Conservation (phyloP, 2,329 filamentous ascomycete genomes). For the Didymella glomerata region DNA sequence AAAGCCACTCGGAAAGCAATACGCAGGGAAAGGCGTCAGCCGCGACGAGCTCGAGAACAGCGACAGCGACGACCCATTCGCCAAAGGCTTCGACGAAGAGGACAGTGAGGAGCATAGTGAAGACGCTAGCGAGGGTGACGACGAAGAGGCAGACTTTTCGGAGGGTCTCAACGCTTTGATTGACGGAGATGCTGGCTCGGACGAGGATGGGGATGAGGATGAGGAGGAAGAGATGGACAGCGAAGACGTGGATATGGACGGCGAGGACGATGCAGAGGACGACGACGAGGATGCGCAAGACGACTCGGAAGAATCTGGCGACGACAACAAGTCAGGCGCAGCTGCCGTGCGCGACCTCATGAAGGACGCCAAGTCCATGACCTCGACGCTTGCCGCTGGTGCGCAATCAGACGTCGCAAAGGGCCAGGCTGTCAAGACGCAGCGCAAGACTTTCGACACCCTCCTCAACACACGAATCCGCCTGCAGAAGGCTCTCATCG, state of each 20-base stretch:
- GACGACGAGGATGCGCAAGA: slow-evolving; percentile 63
- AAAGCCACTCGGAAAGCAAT: slow-evolving; percentile 76
- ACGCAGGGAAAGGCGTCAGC: slow-evolving; percentile 78
- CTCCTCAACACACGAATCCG: slow-evolving; percentile 91
- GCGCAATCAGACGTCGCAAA: slow-evolving; percentile 82
- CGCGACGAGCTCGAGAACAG: slow-evolving; percentile 68
- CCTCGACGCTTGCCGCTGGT: slow-evolving; percentile 70
- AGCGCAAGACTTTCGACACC: slow-evolving; percentile 85
- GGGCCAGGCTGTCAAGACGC: slow-evolving; percentile 83
- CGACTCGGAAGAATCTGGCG: slow-evolving; percentile 54
- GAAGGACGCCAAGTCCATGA: slow-evolving; percentile 70
- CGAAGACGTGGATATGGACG: slow-evolving; percentile 54
- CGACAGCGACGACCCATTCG: slow-evolving; percentile 63
- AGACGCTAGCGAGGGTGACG: slow-evolving; percentile 26
- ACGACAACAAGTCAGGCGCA: slow-evolving; percentile 42
- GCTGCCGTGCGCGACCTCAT: slow-evolving; percentile 73
- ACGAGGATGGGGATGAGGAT: slow-evolving; percentile 60
- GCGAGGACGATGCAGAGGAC: slow-evolving; percentile 57
- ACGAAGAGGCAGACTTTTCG: slow-evolving; percentile 33
- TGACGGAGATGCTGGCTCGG: slow-evolving; percentile 60
- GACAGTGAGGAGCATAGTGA: slow-evolving; percentile 44
- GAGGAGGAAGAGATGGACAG: slow-evolving; percentile 52
- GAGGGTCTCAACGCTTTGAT: slow-evolving; percentile 52
- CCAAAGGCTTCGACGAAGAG: slow-evolving; percentile 54
- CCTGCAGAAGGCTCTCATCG: slow-evolving; percentile 87